These are phyloP conservation scores for Irpex sp. DNA, from an alignment of 1,284 basidiomycete species.

Conservation along the genomic window DNA sequence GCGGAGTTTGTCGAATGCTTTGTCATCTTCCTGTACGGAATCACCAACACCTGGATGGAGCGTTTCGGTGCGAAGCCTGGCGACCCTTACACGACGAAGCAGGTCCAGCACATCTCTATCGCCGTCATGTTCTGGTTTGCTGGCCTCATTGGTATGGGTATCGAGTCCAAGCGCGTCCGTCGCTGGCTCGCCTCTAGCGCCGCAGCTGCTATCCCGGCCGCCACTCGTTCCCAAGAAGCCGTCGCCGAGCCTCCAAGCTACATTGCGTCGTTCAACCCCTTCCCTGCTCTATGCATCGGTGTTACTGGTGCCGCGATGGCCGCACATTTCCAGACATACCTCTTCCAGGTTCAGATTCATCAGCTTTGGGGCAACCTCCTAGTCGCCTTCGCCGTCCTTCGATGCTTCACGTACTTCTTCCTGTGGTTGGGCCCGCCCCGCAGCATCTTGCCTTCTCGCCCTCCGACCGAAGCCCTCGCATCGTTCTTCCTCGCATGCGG, in stretches of 20 bases:
- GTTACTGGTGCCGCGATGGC: constrained; percentile 95
- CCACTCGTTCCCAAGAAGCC: constrained; percentile 35
- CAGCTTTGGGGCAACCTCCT: constrained; percentile 91
- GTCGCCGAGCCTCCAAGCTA: constrained; percentile 72
- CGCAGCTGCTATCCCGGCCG: constrained; percentile 39
- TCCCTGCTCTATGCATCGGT: constrained; percentile 91
- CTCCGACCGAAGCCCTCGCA: constrained; percentile 90
- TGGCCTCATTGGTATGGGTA: constrained; percentile 84
- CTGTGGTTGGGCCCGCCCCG: constrained; percentile 80
- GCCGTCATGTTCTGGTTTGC: constrained; percentile 98
- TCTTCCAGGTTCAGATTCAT: constrained; percentile 90
- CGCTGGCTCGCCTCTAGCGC: constrained; percentile 64
- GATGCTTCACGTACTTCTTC: constrained; percentile 92
- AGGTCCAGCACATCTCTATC: constrained; percentile 94
- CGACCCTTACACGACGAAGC: constrained; percentile 87
- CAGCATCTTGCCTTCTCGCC: constrained; percentile 84
- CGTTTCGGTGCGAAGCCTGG: constrained; percentile 81
- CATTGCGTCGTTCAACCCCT: constrained; percentile 85
- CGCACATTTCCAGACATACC: constrained; percentile 89
- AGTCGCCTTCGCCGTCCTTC: constrained; percentile 72
- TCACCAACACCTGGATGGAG: constrained; percentile 97
- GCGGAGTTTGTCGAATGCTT: constrained; percentile 88
- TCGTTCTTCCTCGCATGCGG: constrained; percentile 87
- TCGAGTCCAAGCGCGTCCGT: constrained; percentile 77
- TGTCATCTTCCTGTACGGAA: constrained; percentile 88